Evolutionary conservation across 1,284 basidiomycete species (phyloP).

Genomic region (Dichomitus squalens): DNA sequence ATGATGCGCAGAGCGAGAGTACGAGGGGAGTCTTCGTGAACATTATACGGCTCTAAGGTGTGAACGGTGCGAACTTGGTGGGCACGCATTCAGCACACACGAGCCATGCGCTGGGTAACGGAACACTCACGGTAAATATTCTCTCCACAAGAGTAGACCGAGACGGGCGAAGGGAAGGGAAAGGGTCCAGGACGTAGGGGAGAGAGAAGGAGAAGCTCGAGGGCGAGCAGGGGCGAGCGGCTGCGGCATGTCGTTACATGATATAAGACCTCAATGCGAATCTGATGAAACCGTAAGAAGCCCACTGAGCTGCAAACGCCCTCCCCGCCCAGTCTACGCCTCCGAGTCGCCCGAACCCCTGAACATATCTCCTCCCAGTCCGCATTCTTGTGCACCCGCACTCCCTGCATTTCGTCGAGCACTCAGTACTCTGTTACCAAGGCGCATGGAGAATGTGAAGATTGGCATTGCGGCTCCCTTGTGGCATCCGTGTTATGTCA

Average conservation of each 20-base stretch:
- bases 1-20: conserved; percentile 16
- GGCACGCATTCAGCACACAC: not conserved
- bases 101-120: not conserved
- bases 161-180: not conserved
- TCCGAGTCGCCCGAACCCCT: too few species aligned
- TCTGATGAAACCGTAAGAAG: too few species aligned
- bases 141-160: not conserved
- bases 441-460: too few species aligned
- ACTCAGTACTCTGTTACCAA: too few species aligned
- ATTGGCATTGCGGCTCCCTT: too few species aligned
- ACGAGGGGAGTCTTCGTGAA: conserved; percentile 14
- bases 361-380: too few species aligned
- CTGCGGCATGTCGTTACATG: not conserved
- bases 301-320: not conserved
- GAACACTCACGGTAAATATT: not conserved
- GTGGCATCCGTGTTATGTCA: too few species aligned
- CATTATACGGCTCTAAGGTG: conserved; percentile 19
- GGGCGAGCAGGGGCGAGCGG: not conserved
- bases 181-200: not conserved
- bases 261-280: not conserved
- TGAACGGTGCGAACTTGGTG: not conserved
- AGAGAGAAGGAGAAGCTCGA: not conserved
- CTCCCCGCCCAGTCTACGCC: not conserved
- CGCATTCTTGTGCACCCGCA: too few species aligned
- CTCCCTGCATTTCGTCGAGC: too few species aligned